Evolutionary conservation across 1,284 basidiomycete species (phyloP).

Genomic region (Fistulina hepatica): DNA sequence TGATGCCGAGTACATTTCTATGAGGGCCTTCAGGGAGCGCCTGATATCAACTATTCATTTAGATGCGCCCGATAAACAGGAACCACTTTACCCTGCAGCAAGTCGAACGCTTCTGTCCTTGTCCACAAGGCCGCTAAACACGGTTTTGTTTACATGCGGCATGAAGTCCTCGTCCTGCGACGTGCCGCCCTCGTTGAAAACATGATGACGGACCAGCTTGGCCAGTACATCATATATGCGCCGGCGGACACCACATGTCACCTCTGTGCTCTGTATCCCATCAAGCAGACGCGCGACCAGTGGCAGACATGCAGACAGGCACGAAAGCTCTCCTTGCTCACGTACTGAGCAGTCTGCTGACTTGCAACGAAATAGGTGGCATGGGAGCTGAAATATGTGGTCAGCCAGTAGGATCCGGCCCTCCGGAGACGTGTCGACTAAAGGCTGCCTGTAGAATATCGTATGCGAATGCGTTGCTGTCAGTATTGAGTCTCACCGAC

Average conservation of each 20-base stretch:
- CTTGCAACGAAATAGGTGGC: too few species aligned
- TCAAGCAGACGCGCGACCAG: slow-evolving; percentile 35
- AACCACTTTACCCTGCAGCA: slow-evolving; percentile 47
- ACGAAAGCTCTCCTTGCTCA: slow-evolving; percentile 22
- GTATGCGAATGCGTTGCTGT: too few species aligned
- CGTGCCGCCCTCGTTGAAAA: slow-evolving; percentile 23
- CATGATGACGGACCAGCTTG: slow-evolving; percentile 38
- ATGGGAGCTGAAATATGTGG: too few species aligned
- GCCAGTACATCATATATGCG: slow-evolving; percentile 33
- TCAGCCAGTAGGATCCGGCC: too few species aligned
- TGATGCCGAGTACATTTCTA: slow-evolving; percentile 28
- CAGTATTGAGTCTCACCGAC: too few species aligned
- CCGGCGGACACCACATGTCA: slow-evolving; percentile 35
- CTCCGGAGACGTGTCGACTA: too few species aligned
- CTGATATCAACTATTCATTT: slow-evolving; percentile 22
- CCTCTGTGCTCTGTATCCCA: slow-evolving; percentile 34
- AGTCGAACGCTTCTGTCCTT: slow-evolving; percentile 49
- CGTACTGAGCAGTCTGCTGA: too few species aligned
- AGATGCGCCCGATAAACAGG: not conserved
- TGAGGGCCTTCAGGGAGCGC: slow-evolving; percentile 37
- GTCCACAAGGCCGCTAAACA: slow-evolving; percentile 40
- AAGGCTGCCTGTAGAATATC: too few species aligned
- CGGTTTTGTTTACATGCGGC: slow-evolving; percentile 27
- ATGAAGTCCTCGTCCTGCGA: slow-evolving; percentile 18
- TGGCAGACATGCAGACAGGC: slow-evolving; percentile 29